phyloP scores from a whole-genome alignment of 2,329 filamentous ascomycete species.

The Pleoardoris graminearum region DNA sequence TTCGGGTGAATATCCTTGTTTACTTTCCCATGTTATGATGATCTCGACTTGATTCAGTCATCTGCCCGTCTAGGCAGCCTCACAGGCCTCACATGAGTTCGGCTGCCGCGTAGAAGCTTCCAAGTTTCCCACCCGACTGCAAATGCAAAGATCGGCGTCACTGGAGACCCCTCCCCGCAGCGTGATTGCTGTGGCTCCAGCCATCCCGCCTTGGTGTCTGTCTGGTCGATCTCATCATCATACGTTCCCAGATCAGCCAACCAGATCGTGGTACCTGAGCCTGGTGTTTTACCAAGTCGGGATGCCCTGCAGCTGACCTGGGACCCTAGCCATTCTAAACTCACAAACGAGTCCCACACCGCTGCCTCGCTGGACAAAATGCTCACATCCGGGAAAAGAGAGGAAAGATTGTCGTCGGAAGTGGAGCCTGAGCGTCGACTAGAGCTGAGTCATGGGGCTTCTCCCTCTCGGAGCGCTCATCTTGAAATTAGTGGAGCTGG shows the following conservation, averaged over 20 bases:
- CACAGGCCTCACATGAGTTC: slow-evolving; percentile 7
- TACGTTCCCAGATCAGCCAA: slow-evolving; percentile 24
- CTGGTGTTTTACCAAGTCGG: slow-evolving; percentile 9
- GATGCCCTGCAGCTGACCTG: slow-evolving; percentile 22
- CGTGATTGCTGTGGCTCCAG: slow-evolving; percentile 24
- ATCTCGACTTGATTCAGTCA: slow-evolving; percentile 12
- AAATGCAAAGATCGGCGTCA: slow-evolving; percentile 11
- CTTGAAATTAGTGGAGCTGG: slow-evolving; percentile 14
- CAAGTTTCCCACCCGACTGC: slow-evolving; percentile 9
- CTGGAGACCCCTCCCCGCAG: slow-evolving; percentile 11
- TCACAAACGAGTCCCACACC: slow-evolving; percentile 12
- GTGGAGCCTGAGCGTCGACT: slow-evolving; percentile 9
- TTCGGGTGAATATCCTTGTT: not conserved
- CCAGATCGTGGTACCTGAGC: slow-evolving; percentile 38
- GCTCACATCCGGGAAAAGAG: slow-evolving; percentile 9
- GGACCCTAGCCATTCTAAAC: slow-evolving; percentile 12
- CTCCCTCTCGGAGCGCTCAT: slow-evolving; percentile 14
- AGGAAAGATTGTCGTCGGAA: slow-evolving; percentile 25
- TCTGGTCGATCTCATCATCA: slow-evolving; percentile 34
- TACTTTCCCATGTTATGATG: slow-evolving; percentile 2
- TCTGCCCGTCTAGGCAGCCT: slow-evolving; percentile 9
- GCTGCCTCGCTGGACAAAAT: slow-evolving; percentile 24
- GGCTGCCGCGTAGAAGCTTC: slow-evolving; percentile 10
- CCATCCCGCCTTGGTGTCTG: slow-evolving; percentile 23
- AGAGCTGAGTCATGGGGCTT: slow-evolving; percentile 21